Base-by-base conservation (phyloP, 2,329 filamentous ascomycete genomes). In the Colletotrichum euphorbiae region DNA sequence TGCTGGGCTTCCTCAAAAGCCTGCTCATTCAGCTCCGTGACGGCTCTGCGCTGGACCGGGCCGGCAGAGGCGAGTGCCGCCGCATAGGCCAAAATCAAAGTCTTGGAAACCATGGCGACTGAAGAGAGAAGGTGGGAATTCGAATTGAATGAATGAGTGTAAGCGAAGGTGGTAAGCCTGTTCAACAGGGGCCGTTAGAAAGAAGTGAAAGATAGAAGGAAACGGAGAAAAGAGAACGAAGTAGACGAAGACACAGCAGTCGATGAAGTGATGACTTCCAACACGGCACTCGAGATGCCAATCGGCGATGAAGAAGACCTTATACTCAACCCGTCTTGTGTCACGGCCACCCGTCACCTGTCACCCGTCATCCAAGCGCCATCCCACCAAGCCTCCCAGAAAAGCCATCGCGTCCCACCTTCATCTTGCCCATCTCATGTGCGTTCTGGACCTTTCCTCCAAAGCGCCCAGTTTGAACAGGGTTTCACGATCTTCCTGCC, bases 1-100 rank as follows among this genome's bases (percentile, higher is more conserved):
- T 78, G 78, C 7, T 85, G 83, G 3, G 82, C 82, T 70, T 84
- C 80, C 4, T 78, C 80, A 33, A 79, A 80, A 6, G 82, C 80
- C 11, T 74, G 80, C 40, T 80, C 74, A 70, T 86, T 75, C 28
- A 85, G 80, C 2, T 78, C 72, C 8, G 76, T 74, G 4, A 84
- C 83, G 6, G 77, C 77, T 36, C 81, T 76, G 2, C 74, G 75
- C 6, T 74, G 71, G 1, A 77, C 64, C 4, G 77, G 74, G 42
- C 63, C 73, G 31, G 77, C 77, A 7, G 71, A 69, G 6, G 72
- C 72, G 19, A 79, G 55, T 3, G 68, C 61, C 4, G 74, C 72
- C 13, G 72, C 74, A 57, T 71, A 74, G 11, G 72, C 71, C n/a
- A 78, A 69, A 4, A 77, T 56, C 36, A 72, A 70, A 54, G 71